Base-by-base conservation (phyloP, 2,329 filamentous ascomycete species). In the Exophiala xenobiotica region DNA sequence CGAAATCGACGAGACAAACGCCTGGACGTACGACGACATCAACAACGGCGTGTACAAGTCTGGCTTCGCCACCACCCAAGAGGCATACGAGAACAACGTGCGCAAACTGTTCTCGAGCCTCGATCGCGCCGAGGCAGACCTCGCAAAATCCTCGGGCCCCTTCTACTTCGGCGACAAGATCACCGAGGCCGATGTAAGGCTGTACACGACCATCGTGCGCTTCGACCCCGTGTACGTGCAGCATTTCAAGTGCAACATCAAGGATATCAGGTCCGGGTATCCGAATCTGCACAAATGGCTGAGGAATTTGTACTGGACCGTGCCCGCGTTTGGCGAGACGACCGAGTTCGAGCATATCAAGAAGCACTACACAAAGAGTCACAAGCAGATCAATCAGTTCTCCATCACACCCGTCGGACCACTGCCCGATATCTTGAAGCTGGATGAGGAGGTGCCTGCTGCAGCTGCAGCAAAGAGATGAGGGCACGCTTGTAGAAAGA, bases 261-360 rank as follows among this genome's bases (percentile, higher is more conserved):
- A 85, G 19, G 90, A 95, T 69, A 91, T 95, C 65, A 80, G 90
- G 35, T 85, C 81, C 6, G 90, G 90, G 1, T 96, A 93, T 67
- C 91, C 91, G 22, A 75, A 78, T 44, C 73, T 95, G 52, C 88
- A 96, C 74, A 75, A 73, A 53, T 96, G 91, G 90, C 70, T 96
- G 72, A 79, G 88, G 49, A 79, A 85, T 64, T 73, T 95, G 62
- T 96, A 96, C 74, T 96, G 90, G 90, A 85, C 86, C 61, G 68
- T 83, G 19, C 76, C 83, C 0, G 90, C 89, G 2, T 96, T 95
- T 73, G 75, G 76, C 57, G 81, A 87, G 45, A 93, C 90, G 55
- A 95, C 91, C 18, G 81, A 96, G 69, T 96, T 95, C 68, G 82
- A 95, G 69, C 93, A 99, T 73, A 97, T 97, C 75, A 96, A 95